phyloP scores from a whole-genome alignment of 345 rosid species.

The Isatis tinctoria region DNA sequence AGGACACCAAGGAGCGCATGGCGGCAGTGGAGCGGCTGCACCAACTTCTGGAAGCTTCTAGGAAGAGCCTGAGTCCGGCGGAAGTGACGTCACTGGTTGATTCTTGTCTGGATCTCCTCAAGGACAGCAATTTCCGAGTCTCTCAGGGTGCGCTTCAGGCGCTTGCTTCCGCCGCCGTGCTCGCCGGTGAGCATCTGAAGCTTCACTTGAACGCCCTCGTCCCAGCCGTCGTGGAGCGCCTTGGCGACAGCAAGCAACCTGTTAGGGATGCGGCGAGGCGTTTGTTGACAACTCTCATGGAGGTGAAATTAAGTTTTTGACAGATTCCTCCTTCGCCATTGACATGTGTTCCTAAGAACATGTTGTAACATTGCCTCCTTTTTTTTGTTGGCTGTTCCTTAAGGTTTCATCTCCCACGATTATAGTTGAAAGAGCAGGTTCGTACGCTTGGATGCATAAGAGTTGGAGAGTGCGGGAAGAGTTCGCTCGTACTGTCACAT shows the following conservation, averaged over 20 bases:
- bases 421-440: slow-evolving; percentile 95
- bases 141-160: slow-evolving; percentile 96
- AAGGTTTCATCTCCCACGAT: slow-evolving; percentile 96
- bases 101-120: slow-evolving; percentile 93
- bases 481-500: slow-evolving; percentile 91
- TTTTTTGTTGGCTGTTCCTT: not conserved
- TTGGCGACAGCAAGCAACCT: slow-evolving; percentile 90
- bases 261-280: slow-evolving; percentile 97
- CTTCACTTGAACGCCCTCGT: slow-evolving; percentile 91
- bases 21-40: slow-evolving; percentile 94
- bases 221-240: slow-evolving; percentile 89
- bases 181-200: slow-evolving; percentile 89
- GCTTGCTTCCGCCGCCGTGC: slow-evolving; percentile 95
- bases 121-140: slow-evolving; percentile 87
- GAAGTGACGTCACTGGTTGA: slow-evolving; percentile 87
- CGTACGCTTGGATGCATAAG: slow-evolving; percentile 90
- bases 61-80: slow-evolving; percentile 63
- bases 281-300: slow-evolving; percentile 94
- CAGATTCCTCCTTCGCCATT: not conserved
- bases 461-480: slow-evolving; percentile 99
- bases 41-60: slow-evolving; percentile 82
- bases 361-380: not conserved
- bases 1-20: slow-evolving; percentile 99
- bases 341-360: not conserved
- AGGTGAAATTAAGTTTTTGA: slow-evolving; percentile 38